phyloP scores from a whole-genome alignment of 2,329 filamentous ascomycete genomes.

The Scedosporium aurantiacum region DNA sequence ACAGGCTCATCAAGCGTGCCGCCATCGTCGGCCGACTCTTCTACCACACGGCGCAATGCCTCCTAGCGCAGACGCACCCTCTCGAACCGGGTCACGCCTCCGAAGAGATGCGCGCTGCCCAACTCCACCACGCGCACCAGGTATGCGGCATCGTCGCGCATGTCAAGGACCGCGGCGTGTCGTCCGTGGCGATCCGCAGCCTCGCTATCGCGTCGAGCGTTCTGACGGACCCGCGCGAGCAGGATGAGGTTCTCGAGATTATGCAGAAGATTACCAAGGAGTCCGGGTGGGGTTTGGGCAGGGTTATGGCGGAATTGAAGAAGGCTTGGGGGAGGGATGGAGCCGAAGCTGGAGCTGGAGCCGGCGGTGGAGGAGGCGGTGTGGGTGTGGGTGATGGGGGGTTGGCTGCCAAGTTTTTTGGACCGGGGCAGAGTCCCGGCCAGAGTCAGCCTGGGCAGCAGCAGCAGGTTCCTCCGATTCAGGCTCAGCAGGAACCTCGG shows the following conservation, averaged over 20 bases:
- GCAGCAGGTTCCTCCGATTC: conserved; percentile 11
- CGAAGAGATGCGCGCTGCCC: conserved; percentile 58
- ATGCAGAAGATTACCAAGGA: conserved; percentile 64
- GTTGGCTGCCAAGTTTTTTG: neutral
- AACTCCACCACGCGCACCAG: conserved; percentile 66
- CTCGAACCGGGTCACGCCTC: conserved; percentile 45
- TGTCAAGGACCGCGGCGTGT: conserved; percentile 68
- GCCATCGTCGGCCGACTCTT: conserved; percentile 75
- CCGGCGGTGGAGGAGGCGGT: neutral
- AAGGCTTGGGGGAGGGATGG: conserved; percentile 64
- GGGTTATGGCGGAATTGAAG: conserved; percentile 62
- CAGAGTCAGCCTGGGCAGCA: conserved; percentile 13
- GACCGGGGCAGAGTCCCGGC: neutral
- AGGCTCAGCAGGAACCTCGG: conserved; percentile 7
- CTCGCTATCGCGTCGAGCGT: conserved; percentile 68
- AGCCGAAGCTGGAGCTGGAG: neutral
- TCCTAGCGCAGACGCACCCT: conserved; percentile 73
- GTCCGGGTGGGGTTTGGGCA: conserved; percentile 67
- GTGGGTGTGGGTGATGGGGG: neutral
- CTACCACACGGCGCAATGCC: conserved; percentile 76
- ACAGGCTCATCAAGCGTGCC: conserved; percentile 68
- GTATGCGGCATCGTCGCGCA: conserved; percentile 86
- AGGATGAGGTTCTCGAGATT: conserved; percentile 69
- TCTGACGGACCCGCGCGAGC: conserved; percentile 57
- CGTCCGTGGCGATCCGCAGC: conserved; percentile 67